Evolutionary conservation across 257 asterid species (phyloP).

Genomic region (Scutellaria minor): DNA sequence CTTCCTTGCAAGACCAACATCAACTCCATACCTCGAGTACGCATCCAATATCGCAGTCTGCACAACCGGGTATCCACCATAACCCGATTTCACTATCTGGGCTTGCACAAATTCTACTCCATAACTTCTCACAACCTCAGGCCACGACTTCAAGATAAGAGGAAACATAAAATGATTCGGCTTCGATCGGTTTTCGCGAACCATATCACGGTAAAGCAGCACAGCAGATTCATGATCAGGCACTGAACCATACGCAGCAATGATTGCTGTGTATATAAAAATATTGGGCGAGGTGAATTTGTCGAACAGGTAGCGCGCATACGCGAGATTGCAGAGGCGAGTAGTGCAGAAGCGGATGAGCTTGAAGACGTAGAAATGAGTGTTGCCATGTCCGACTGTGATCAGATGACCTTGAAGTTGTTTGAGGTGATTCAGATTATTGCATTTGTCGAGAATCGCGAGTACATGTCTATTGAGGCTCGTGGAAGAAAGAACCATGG

Average conservation of each 20-base stretch:
- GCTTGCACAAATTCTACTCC: constrained; percentile 75
- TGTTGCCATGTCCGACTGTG: constrained; percentile 64
- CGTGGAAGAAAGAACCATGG: constrained; percentile 45
- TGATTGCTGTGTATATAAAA: constrained; percentile 62
- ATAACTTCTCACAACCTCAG: constrained; percentile 48
- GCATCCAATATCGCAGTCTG: constrained; percentile 71
- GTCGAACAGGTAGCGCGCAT: constrained; percentile 75
- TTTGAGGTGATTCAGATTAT: constrained; percentile 54
- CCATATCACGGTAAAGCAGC: constrained; percentile 63
- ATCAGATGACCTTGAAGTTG: constrained; percentile 80
- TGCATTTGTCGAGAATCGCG: constrained; percentile 61
- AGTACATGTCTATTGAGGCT: constrained; percentile 57
- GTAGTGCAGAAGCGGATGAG: constrained; percentile 73
- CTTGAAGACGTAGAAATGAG: constrained; percentile 78
- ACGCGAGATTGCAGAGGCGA: constrained; percentile 50
- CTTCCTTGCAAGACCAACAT: constrained; percentile 51
- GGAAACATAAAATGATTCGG: constrained; percentile 77
- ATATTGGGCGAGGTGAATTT: constrained; percentile 58
- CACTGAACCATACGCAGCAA: constrained; percentile 51
- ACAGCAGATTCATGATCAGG: constrained; percentile 57
- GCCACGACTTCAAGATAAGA: constrained; percentile 57
- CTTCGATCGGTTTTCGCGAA: constrained; percentile 50
- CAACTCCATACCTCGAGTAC: constrained; percentile 57
- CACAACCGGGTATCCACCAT: constrained; percentile 55
- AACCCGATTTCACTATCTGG: constrained; percentile 65